phyloP scores from a whole-genome alignment of 139 green algal genomes.

The Picochlorum costavermella region DNA sequence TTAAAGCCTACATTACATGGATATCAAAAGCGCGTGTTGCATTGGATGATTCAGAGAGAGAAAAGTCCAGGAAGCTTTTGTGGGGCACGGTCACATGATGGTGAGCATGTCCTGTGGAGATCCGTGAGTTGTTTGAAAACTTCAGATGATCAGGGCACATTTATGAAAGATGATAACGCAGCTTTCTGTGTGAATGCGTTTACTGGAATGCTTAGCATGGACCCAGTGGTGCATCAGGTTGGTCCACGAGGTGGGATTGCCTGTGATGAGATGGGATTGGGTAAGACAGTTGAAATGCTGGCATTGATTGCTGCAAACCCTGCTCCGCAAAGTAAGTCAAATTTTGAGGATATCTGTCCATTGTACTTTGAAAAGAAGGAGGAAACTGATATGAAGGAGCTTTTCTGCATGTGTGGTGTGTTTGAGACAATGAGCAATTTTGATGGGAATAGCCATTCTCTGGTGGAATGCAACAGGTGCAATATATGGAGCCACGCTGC shows the following conservation, averaged over 20 bases:
- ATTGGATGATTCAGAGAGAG: slow-evolving; percentile 27
- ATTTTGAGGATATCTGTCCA: background rate
- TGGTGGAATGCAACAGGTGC: slow-evolving; percentile 58
- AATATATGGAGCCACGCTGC: slow-evolving; percentile 56
- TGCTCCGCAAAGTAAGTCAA: slow-evolving; percentile 10
- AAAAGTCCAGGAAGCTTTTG: background rate
- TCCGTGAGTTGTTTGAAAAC: slow-evolving; percentile 10
- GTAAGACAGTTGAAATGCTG: slow-evolving; percentile 92
- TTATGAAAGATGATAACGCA: background rate
- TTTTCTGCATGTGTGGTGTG: too few species aligned
- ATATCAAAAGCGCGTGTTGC: slow-evolving; percentile 70
- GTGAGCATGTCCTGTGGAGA: slow-evolving; percentile 58
- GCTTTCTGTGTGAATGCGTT: slow-evolving; percentile 47
- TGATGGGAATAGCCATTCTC: slow-evolving; percentile 3
- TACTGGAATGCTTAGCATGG: slow-evolving; percentile 22
- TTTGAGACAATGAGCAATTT: background rate
- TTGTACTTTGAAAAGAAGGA: background rate
- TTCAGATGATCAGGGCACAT: background rate
- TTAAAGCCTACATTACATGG: slow-evolving; percentile 58
- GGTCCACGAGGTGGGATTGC: slow-evolving; percentile 39
- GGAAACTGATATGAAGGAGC: background rate
- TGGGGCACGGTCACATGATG: background rate
- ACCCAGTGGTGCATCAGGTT: slow-evolving; percentile 12
- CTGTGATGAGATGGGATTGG: slow-evolving; percentile 56
- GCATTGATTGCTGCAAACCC: slow-evolving; percentile 63